Percentiles rank a stretch among this genome's conserved stretches.
Conservation (phyloP, 495 filamentous ascomycete species). For the Neurospora intermedia region DNA sequence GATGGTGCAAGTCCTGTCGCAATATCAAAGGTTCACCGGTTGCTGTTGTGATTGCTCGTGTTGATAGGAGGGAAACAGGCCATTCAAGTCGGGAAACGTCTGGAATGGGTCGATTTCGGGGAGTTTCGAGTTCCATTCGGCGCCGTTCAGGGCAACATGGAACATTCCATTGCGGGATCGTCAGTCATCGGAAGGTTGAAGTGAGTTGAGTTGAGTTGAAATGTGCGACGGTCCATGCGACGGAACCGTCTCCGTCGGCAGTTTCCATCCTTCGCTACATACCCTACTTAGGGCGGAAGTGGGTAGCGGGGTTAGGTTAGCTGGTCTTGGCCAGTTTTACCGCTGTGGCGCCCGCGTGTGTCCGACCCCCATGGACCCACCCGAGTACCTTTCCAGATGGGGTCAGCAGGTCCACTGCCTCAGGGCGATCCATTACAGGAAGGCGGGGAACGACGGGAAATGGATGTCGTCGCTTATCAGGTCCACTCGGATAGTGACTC, state of each 20-base stretch:
- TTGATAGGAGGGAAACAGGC: neutral
- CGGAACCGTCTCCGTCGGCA: neutral
- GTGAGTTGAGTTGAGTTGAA: neutral
- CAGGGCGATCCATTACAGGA: neutral
- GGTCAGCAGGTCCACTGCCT: neutral
- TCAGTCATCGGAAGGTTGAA: neutral
- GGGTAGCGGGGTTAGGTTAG: neutral
- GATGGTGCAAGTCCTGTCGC: neutral
- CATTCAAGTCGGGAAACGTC: neutral
- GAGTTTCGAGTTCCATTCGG: neutral
- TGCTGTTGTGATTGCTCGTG: neutral
- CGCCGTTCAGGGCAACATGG: neutral
- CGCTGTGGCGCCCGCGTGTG: neutral
- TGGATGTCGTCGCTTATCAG: neutral
- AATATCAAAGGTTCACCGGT: neutral
- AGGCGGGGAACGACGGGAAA: neutral
- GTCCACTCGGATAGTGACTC: neutral
- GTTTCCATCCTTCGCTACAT: neutral
- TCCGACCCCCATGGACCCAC: neutral
- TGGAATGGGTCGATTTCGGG: neutral
- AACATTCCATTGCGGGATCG: neutral
- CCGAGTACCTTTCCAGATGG: neutral
- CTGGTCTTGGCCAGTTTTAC: neutral
- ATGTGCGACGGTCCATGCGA: neutral
- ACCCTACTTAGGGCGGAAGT: neutral